Base-by-base conservation (phyloP, 495 filamentous ascomycete species). In the Aspergillus mulundensis region DNA sequence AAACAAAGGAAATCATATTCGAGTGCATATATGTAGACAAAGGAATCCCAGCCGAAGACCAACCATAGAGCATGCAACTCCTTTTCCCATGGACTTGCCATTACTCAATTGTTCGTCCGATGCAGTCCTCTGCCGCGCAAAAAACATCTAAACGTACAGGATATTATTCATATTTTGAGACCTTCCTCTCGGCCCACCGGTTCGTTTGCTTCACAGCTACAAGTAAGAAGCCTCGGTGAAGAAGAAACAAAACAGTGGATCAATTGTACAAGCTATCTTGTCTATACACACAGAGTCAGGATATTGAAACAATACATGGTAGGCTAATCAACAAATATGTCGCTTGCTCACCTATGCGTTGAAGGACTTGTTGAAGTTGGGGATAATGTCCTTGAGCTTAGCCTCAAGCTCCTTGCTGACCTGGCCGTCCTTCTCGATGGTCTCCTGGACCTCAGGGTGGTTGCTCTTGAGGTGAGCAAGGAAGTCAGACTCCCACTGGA, bases 371-470 rank as follows among this genome's bases (percentile, higher is more conserved):
- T 88, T 95, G 86, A 98, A 98, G 73, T 54, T 80, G 58, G 56
- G 51, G 65, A 90, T 85, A 65, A 87, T 80, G 56, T 95, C 87
- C 83, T 85, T 90, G 70, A 98, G 79, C 77, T 85, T 86, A 61
- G 75, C 81, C 84, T 98, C 94, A 50, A 93, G 80, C 34, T 96
- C 95, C 84, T 97, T 95, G 86, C 87, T 91, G 68, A 98, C 74
- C 70, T 90, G 83, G 75, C 94, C 94, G 83, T 98, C 92, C 83
- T 92, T 91, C 67, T 95, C 90, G 66, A 98, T 97, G 67, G 87
- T 86, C 62, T 85, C 79, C 54, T 95, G 73, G 58, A 98, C 78
- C 61, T 90, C 93, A 21, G 84, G 69, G 82, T 97, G 85, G 81
- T 88, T 92, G 71, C 82, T 88, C 84, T 86, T 91, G 68, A 98